Base-by-base conservation (phyloP, 345 rosid genomes). In the Camelina laxa region DNA sequence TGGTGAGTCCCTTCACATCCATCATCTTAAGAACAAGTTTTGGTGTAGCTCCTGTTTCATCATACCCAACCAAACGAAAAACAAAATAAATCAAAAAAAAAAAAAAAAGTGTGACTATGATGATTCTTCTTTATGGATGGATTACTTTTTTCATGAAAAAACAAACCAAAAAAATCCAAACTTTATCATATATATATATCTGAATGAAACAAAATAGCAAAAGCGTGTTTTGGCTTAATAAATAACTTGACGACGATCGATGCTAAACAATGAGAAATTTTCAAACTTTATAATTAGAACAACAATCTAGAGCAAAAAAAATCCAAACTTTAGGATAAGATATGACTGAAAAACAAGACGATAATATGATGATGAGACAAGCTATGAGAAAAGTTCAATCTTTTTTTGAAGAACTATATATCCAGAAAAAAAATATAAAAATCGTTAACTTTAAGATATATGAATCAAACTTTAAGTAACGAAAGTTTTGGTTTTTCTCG, bases 1-100 rank as follows among this genome's bases (percentile, higher is more conserved):
- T 92, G 79, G 97, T 95, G 68, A 95, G 98, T 50, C 99, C 99
- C 61, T 90, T 86, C 55, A 95, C 98, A 81, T 90, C 96, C 99
- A 95, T 95, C 72, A 95, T 74, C 86, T 92, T 96, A 65, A 95
- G 99, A 69, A 95, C 97, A 41, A 92, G 93, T 67, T 95, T 95
- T 45, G 99, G 99, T 1, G 99, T 95, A 36, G 98, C 98, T 85
- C 82, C 97, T 95, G 66, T 80, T 36, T 16, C 38, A 51, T 60
- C 73, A 73, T 51, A 36, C 35, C 39, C 72, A 14, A 63, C 11
- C 13, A 67, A 16, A 13, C 12, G 21, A 5, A 75, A 27, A 27
- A 27, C 30, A 27, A 27, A 27, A 27, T 27, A 0, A 27, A 22
- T 22, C 0, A 27, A 27, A 27, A 24, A 27, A 27, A 62, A 2